Conservation (phyloP, 257 asterid species). For the Fraxinus cuspidata region DNA sequence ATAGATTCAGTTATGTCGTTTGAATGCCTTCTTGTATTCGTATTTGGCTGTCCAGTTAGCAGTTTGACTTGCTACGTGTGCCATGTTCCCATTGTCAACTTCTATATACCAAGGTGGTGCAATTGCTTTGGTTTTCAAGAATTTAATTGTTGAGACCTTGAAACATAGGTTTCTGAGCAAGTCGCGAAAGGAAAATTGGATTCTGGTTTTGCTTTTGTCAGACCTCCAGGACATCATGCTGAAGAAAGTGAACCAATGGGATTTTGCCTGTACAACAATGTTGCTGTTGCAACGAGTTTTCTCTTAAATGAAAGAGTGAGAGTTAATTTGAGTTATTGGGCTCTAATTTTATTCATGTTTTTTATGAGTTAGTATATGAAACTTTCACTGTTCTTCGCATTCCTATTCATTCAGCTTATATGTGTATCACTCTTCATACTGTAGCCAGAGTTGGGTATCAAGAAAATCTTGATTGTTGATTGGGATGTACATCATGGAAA, state of each 20-base stretch:
- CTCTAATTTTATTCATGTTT: conserved; percentile 21
- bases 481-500: conserved; percentile 99
- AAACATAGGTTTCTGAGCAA: conserved; percentile 70
- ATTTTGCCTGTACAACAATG: conserved; percentile 89
- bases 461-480: conserved; percentile 81
- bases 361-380: conserved; percentile 5
- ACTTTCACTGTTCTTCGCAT: not conserved
- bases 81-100: not conserved
- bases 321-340: conserved; percentile 22
- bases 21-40: not conserved
- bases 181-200: conserved; percentile 86
- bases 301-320: conserved; percentile 84
- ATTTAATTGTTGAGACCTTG: not conserved
- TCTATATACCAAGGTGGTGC: not conserved
- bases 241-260: conserved; percentile 90
- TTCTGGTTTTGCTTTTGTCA: conserved; percentile 84
- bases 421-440: conserved; percentile 13
- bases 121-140: not conserved
- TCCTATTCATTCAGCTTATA: conserved; percentile 21
- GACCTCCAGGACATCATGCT: conserved; percentile 99
- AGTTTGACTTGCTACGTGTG: not conserved
- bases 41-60: not conserved
- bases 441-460: conserved; percentile 80
- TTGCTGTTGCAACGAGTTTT: conserved; percentile 77
- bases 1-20: not conserved